Percentiles rank a stretch among this genome's conserved stretches.
phyloP scores from a whole-genome alignment of 208 protist genomes.

The Crithidia expoeki region DNA sequence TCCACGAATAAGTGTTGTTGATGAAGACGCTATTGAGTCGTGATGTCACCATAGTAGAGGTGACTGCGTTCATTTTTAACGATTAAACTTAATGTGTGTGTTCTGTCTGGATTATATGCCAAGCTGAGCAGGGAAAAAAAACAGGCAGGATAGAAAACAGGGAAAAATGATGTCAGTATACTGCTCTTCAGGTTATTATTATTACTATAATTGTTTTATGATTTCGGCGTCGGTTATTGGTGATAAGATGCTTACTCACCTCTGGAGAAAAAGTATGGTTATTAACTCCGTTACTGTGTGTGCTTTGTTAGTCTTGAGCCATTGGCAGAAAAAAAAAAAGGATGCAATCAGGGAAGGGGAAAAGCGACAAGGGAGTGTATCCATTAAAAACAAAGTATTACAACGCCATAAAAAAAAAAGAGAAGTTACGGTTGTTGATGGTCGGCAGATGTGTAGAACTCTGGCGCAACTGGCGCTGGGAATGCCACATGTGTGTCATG shows the following conservation, averaged over 20 bases:
- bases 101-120: too few species aligned
- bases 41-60: slow-evolving; percentile 19
- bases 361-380: not conserved
- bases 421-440: not conserved
- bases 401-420: not conserved
- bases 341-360: not conserved
- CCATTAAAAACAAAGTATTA: not conserved
- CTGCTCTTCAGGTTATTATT: too few species aligned
- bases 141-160: not conserved
- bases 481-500: not conserved
- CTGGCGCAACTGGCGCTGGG: not conserved
- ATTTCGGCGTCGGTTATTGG: too few species aligned
- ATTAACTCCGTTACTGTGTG: not conserved
- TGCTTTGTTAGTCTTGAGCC: not conserved
- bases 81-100: too few species aligned
- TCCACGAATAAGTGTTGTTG: slow-evolving; percentile 32
- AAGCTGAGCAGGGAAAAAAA: not conserved
- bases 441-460: not conserved
- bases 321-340: not conserved
- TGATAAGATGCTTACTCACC: too few species aligned
- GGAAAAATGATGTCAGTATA: not conserved
- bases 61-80: slow-evolving; percentile 22
- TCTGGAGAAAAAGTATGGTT: not conserved
- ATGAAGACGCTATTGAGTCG: slow-evolving; percentile 38
- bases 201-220: too few species aligned